Evolutionary conservation across 371 early-diverging fungal genomes (phyloP).

Genomic region (Mortierella sp.): DNA sequence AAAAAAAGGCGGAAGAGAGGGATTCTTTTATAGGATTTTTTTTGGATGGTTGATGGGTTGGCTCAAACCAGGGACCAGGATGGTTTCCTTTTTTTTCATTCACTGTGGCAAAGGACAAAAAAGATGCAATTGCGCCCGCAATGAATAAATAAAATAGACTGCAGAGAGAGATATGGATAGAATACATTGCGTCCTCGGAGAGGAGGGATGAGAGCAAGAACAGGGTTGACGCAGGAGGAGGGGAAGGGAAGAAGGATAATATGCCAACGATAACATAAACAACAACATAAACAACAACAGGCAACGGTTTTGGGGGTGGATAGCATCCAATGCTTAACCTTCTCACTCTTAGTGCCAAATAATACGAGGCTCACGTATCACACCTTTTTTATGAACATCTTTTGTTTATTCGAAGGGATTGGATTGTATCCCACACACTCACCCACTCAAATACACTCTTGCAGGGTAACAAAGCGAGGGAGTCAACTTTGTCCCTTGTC

Average conservation of each 20-base stretch:
- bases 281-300: neutral
- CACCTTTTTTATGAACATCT: neutral
- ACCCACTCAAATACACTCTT: neutral
- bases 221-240: conserved; percentile 2
- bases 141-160: neutral
- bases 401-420: neutral
- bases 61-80: neutral
- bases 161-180: neutral
- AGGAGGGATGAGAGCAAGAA: neutral
- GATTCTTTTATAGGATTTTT: conserved; percentile 32
- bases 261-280: no score
- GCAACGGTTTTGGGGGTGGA: neutral
- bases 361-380: neutral
- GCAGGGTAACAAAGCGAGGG: neutral
- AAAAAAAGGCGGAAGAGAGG: conserved; percentile 23
- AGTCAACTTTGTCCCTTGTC: neutral
- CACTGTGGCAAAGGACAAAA: neutral
- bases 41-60: neutral
- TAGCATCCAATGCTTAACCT: neutral
- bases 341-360: neutral
- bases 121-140: neutral
- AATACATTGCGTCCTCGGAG: neutral
- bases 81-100: neutral
- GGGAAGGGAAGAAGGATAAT: neutral
- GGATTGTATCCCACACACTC: neutral